Conservation (phyloP, 164 flowering plant genomes). For the Aristolochia californica region DNA sequence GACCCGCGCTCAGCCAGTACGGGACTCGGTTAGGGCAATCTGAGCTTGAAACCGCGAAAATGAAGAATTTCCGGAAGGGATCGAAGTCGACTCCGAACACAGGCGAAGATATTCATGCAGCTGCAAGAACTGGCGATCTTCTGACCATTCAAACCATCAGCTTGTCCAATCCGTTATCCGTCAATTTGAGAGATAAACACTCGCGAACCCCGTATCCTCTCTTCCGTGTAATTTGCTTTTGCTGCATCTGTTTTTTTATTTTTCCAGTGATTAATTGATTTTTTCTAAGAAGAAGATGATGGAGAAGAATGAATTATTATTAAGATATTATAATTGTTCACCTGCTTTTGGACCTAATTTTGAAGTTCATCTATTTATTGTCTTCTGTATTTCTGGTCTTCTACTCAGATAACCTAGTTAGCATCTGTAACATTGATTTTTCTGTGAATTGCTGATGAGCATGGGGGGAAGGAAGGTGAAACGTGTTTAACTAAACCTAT, state of each 20-base stretch:
- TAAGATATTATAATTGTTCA: too few relatives aligned
- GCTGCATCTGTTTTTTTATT: not conserved
- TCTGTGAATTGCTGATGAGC: too few relatives aligned
- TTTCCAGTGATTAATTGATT: not conserved
- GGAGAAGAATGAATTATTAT: too few relatives aligned
- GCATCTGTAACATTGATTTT: too few relatives aligned
- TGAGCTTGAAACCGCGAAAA: not conserved
- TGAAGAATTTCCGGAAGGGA: conserved; percentile 2
- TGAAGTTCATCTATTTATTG: not conserved
- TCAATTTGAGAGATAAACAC: conserved; percentile 88
- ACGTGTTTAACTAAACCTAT: too few relatives aligned
- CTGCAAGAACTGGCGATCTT: conserved; percentile 77
- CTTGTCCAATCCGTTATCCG: conserved; percentile 48
- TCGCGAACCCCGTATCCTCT: conserved; percentile 91
- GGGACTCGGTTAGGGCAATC: too few relatives aligned
- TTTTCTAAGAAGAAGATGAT: not conserved
- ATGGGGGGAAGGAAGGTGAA: too few relatives aligned
- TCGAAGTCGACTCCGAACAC: not conserved
- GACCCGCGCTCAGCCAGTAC: too few relatives aligned
- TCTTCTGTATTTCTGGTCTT: not conserved
- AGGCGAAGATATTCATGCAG: conserved; percentile 34
- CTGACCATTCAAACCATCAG: conserved; percentile 36
- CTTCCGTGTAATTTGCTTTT: not conserved
- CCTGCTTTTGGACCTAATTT: too few relatives aligned
- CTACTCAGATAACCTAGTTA: too few relatives aligned